phyloP scores from a whole-genome alignment of 2,329 filamentous ascomycete genomes.

The Alternaria consortialis region DNA sequence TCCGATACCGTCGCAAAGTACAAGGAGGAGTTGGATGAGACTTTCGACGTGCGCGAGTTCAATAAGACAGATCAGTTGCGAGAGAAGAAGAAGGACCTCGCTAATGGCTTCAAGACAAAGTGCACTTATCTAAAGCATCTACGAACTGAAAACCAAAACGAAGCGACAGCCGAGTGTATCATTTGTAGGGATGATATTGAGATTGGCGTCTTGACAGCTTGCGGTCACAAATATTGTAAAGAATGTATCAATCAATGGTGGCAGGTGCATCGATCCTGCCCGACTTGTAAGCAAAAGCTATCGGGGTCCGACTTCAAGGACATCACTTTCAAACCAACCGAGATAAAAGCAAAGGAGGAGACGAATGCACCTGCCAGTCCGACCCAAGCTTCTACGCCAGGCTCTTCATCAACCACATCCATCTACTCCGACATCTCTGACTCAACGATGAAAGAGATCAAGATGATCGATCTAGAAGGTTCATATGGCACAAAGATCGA shows the following conservation, averaged over 20 bases:
- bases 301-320: slow-evolving; percentile 76
- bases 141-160: slow-evolving; percentile 67
- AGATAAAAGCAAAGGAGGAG: slow-evolving; percentile 73
- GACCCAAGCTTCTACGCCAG: slow-evolving; percentile 38
- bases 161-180: slow-evolving; percentile 72
- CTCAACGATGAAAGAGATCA: slow-evolving; percentile 78
- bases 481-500: slow-evolving; percentile 93
- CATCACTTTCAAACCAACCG: slow-evolving; percentile 81
- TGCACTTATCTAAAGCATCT: slow-evolving; percentile 76
- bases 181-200: slow-evolving; percentile 84
- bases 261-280: slow-evolving; percentile 76
- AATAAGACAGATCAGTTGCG: slow-evolving; percentile 57
- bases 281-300: slow-evolving; percentile 80
- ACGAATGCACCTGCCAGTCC: slow-evolving; percentile 39
- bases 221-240: slow-evolving; percentile 88
- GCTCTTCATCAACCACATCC: slow-evolving; percentile 42
- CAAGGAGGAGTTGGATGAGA: slow-evolving; percentile 68
- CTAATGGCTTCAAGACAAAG: slow-evolving; percentile 74
- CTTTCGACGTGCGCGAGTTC: slow-evolving; percentile 62
- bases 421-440: slow-evolving; percentile 84
- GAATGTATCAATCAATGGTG: slow-evolving; percentile 87
- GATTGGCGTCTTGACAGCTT: slow-evolving; percentile 82
- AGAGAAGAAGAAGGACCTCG: slow-evolving; percentile 62
- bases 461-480: slow-evolving; percentile 75
- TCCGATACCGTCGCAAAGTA: slow-evolving; percentile 85